These are phyloP conservation scores for Cucurbita argyrosperma DNA, from an alignment of 306 rosid species.

Conservation along the genomic window DNA sequence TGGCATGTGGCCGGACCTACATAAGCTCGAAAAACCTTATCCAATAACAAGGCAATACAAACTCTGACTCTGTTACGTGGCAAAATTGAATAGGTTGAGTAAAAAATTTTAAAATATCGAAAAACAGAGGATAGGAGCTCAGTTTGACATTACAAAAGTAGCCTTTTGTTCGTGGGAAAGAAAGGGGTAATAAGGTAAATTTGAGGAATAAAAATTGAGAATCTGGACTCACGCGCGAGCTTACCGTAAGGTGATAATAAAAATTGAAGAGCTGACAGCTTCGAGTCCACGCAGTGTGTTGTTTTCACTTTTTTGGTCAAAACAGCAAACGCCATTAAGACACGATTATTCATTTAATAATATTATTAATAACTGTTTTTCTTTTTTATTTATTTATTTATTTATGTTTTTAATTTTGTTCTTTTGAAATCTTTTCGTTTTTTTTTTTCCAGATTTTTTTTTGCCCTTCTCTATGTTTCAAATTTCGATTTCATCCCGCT, in stretches of 20 bases:
- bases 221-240: neutral
- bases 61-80: neutral
- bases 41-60: neutral
- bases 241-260: neutral
- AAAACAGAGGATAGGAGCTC: neutral
- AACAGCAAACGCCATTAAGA: conserved; percentile 5
- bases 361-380: neutral
- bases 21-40: neutral
- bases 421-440: neutral
- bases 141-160: neutral
- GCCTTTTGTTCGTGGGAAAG: neutral
- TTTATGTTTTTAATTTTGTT: neutral
- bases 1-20: neutral
- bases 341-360: conserved; percentile 4
- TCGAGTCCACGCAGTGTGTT: neutral
- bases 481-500: conserved; percentile 10
- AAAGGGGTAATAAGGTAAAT: neutral
- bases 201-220: neutral
- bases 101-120: accelerated
- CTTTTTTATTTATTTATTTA: neutral
- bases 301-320: conserved; percentile 3
- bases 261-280: conserved; percentile 5
- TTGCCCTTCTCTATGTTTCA: conserved; percentile 1
- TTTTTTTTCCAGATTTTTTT: neutral
- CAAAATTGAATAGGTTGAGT: neutral